Evolutionary conservation across 1,139 yeast genomes (phyloP), one percentile per base, ranked within the genome.

Genomic region (Debaryomyces subglobosus): DNA sequence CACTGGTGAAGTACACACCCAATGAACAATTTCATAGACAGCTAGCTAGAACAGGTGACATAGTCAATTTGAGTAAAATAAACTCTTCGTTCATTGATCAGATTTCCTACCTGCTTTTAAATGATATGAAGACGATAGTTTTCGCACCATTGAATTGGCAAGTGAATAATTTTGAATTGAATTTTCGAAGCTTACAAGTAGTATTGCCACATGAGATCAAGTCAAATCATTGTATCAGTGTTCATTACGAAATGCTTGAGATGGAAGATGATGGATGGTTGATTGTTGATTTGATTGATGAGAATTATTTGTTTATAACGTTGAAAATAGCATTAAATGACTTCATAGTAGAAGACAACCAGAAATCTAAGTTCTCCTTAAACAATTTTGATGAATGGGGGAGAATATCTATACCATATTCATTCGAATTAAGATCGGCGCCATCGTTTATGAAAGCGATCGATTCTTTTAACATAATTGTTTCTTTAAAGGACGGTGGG

Each of bases 401-500:
- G 45, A 74, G 73, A 51, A 79, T 83, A 33, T 77, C 88, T 3
- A 80, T 81, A 32, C 96, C 96, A 1, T 86, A 85, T 61, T 83
- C 90, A 12, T 88, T 89, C 61, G 90, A 87, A 50, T 70, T 86
- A 38, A 77, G 91, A 56, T 66, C 70, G 12, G 65, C 72, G 10
- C 94, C 96, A 1, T 80, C 81, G 49, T 67, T 73, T 18, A 57
- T 89, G 50, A 74, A 76, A 48, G 64, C 85, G 0, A 63, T 84
- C 6, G 76, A 78, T 43, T 54, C 70, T 0, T 59, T 62, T 15
- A 72, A 73, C 49, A 65, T 78, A 8, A 63, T 89, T 6, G 80
- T 86, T 0, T 76, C 89, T 1, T 70, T 89, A 47, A 75, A 77
- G 39, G 96, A 90, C 65, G 96, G 97, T 48, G 85, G 88, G 15